These are phyloP conservation scores for Melastoma malabathricum DNA, from an alignment of 345 rosid genomes.

Conservation along the genomic window DNA sequence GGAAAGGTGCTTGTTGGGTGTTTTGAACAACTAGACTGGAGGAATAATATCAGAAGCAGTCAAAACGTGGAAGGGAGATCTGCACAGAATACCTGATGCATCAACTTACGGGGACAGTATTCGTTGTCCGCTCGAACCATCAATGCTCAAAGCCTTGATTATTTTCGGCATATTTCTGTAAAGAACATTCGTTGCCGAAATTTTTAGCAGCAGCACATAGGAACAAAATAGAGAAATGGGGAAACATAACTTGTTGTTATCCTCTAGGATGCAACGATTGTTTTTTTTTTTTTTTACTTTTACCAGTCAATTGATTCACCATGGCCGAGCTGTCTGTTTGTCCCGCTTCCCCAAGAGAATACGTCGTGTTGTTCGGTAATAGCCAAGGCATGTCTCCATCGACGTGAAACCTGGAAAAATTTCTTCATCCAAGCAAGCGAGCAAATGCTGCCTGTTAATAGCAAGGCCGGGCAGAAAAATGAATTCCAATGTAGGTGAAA, in stretches of 20 bases:
- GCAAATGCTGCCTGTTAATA: not conserved
- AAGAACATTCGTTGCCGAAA: not conserved
- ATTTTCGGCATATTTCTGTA: conserved; percentile 65
- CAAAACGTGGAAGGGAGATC: not conserved
- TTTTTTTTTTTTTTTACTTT: not conserved
- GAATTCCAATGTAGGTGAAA: not conserved
- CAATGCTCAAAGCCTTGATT: conserved; percentile 55
- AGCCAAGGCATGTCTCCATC: conserved; percentile 97
- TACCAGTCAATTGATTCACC: conserved; percentile 76
- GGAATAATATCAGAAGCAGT: not conserved
- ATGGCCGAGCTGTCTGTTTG: conserved; percentile 94
- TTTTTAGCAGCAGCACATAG: too few species aligned
- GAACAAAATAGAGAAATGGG: too few species aligned
- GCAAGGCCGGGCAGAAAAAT: conserved; percentile 2
- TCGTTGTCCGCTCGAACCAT: conserved; percentile 71
- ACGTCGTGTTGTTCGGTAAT: conserved; percentile 67
- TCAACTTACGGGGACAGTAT: conserved; percentile 54
- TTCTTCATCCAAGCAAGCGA: conserved; percentile 32
- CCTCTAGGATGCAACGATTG: too few species aligned
- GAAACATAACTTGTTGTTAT: too few species aligned
- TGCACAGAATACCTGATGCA: conserved; percentile 41
- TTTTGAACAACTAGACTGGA: too few species aligned
- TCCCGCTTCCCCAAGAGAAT: conserved; percentile 98
- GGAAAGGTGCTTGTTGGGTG: too few species aligned
- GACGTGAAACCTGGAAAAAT: conserved; percentile 76